Conservation (phyloP, 2,329 filamentous ascomycete species). For the Aspergillus brunneoviolaceus region DNA sequence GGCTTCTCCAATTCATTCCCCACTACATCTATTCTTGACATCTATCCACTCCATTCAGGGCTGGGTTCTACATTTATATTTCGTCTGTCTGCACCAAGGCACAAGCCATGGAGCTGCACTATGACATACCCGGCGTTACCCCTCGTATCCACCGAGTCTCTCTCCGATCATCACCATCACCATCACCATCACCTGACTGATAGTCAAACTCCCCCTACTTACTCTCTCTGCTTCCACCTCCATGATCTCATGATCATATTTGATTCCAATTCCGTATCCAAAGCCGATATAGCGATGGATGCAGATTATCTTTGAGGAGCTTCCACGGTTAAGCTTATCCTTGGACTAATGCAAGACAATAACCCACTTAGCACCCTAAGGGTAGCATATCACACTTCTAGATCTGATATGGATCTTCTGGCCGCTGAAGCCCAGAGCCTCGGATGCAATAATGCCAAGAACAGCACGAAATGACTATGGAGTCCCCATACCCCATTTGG, state of each 20-base stretch:
- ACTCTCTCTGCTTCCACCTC: too few species aligned
- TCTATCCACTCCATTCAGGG: not conserved
- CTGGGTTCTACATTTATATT: too few species aligned
- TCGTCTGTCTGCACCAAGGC: not conserved
- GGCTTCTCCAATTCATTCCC: not conserved
- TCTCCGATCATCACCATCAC: too few species aligned
- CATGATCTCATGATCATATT: not conserved
- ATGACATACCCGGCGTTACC: not conserved
- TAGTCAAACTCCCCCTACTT: too few species aligned
- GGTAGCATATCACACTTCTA: not conserved
- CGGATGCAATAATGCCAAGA: slow-evolving; percentile 1
- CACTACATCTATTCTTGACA: not conserved
- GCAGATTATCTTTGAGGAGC: not conserved
- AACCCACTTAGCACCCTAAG: not conserved
- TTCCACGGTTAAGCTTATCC: not conserved
- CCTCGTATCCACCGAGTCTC: not conserved
- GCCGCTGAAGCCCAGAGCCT: not conserved
- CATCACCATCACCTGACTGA: not conserved
- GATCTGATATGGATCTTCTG: not conserved
- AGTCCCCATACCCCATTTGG: not conserved
- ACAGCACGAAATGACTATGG: not conserved
- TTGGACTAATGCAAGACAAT: slow-evolving; percentile 3
- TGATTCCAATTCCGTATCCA: not conserved
- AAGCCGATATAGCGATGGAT: not conserved
- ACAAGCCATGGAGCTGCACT: not conserved